Conservation (phyloP, 2,329 filamentous ascomycete genomes). For the Gliomastix tumulicola region DNA sequence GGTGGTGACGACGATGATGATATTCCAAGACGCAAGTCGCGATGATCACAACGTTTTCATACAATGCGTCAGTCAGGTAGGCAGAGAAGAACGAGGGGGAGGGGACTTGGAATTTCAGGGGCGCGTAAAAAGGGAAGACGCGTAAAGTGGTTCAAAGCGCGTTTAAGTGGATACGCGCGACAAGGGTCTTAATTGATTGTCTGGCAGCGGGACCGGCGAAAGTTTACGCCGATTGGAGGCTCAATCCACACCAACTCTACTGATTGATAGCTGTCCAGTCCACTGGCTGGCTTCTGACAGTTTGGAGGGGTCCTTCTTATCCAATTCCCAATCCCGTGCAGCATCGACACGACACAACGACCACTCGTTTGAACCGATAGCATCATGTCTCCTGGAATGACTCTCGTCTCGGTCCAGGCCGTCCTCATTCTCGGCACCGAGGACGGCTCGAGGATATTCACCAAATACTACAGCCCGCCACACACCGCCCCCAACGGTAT, state of each 20-base stretch:
- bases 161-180: no score
- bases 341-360: constrained; percentile 2
- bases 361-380: no score
- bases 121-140: constrained; percentile 18
- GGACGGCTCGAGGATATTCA: constrained; percentile 84
- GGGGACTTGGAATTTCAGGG: constrained; percentile 9
- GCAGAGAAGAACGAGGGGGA: constrained; percentile 4
- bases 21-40: no score
- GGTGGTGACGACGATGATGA: constrained; percentile 1
- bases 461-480: constrained; percentile 79
- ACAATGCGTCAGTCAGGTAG: no score
- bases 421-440: constrained; percentile 75
- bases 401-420: constrained; percentile 70
- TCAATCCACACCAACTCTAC: neutral
- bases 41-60: no score
- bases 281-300: constrained; percentile 5
- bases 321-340: neutral
- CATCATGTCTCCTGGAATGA: constrained; percentile 66
- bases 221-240: constrained; percentile 16
- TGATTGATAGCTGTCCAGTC: no score
- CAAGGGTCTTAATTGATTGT: no score
- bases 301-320: constrained; percentile 20
- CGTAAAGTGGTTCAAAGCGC: constrained; percentile 38
- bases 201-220: constrained; percentile 14
- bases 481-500: constrained; percentile 36